Base-by-base conservation (phyloP, 176 grass and related monocot genomes). In the Cymbopogon citratus region DNA sequence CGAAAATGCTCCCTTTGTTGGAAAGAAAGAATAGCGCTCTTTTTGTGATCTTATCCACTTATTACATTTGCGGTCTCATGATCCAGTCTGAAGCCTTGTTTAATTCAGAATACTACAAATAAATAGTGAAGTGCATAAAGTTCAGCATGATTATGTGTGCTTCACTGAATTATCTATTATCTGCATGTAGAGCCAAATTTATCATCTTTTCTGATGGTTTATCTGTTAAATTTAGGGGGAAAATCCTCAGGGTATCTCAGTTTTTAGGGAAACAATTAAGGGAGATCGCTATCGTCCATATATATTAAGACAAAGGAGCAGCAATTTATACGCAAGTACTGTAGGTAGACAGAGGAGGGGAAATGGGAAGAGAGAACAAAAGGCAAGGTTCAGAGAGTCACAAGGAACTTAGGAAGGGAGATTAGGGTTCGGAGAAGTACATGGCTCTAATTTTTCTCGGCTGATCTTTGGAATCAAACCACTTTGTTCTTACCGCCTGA, bases 1-100 rank as follows among this genome's bases (percentile, higher is more conserved):
- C 6, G 11, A 25, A 31, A 43, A 61, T 56, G 19, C 1, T 56
- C 43, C 48, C 34, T 85, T 80, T 63, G 77, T 66, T 43, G 63
- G 63, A 79, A 67, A 35, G 61, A 73, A 44, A 44, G 41, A 46
- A 74, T 54, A 74, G 3, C 48, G 27, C 9, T 78, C 12, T 36
- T 77, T 66, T 79, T 43, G 38, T 79, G 59, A 28, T 51, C 82
- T 52, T 81, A 70, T 85, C 71, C 52, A 4, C n/a, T 21, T 43
- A 24, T 25, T 43, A 33, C 49, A 14, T 43, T 69, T 9, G 12
- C 78, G 56, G 12, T 61, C 29, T 40, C 41, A 21, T 71, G 61
- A 63, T 63, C 85, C 74, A 40, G 67, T 31, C 45, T 19, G 44
- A 51, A 25, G 9, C 10, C 4, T 16, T 35, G 43, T 9, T 76